Evolutionary conservation across 768 basidiomycete species (phyloP).

Genomic region (Leccinum uliginosum): DNA sequence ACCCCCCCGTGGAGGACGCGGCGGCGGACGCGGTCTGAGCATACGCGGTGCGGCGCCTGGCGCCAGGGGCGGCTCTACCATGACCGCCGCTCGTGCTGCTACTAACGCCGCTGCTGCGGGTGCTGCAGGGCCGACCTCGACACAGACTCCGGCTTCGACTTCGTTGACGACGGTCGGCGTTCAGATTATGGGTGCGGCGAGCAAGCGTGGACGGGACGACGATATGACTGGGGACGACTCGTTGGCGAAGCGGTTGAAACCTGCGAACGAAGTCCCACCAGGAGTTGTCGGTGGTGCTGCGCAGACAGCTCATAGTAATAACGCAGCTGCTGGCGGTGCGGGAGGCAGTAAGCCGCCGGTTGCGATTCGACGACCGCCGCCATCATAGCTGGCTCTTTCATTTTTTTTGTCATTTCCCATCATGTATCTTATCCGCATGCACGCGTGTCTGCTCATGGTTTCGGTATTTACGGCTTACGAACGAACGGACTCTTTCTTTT

Average conservation of each 20-base stretch:
- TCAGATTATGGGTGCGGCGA: conserved; percentile 61
- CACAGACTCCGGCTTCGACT: not conserved
- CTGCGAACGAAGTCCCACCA: conserved; percentile 29
- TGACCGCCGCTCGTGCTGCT: conserved; percentile 14
- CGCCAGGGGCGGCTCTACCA: conserved; percentile 20
- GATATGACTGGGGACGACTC: conserved; percentile 47
- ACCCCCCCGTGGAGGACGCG: conserved; percentile 27
- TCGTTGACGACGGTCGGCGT: conserved; percentile 38
- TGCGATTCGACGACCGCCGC: conserved; percentile 30
- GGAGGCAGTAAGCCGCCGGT: conserved; percentile 33
- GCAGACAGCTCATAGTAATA: not conserved
- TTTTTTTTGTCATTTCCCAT: not conserved
- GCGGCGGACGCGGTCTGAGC: conserved; percentile 25
- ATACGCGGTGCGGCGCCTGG: conserved; percentile 31
- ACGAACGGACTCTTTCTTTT: not conserved
- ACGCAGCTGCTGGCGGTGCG: not conserved
- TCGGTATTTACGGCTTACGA: not conserved
- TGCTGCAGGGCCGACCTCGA: not conserved
- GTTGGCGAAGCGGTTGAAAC: conserved; percentile 64
- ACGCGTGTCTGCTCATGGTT: not conserved
- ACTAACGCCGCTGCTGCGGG: not conserved
- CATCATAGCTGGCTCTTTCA: conserved; percentile 4
- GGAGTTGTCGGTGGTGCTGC: not conserved
- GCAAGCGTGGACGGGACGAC: conserved; percentile 62
- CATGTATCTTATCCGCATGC: not conserved